These are phyloP conservation scores for Candida endomychidarum DNA, from an alignment of 805 yeast species.

Conservation along the genomic window DNA sequence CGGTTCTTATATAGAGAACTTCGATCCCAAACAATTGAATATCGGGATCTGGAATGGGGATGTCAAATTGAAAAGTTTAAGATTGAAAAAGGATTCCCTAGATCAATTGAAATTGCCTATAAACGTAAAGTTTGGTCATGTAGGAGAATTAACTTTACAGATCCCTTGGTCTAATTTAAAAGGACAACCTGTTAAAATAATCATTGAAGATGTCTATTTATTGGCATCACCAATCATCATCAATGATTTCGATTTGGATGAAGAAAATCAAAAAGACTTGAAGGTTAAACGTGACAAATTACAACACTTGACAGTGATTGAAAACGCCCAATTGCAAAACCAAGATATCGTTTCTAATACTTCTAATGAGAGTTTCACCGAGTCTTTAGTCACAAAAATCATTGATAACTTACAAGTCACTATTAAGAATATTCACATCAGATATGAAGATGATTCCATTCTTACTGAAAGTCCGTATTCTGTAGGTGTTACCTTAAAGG, in stretches of 20 bases:
- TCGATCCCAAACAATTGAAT: constrained; percentile 91
- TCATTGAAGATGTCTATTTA: constrained; percentile 82
- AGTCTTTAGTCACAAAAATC: constrained; percentile 81
- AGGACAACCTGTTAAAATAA: constrained; percentile 85
- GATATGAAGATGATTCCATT: constrained; percentile 80
- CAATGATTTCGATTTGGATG: constrained; percentile 53
- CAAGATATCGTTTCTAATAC: constrained; percentile 34
- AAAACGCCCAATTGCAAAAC: constrained; percentile 40
- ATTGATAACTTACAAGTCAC: constrained; percentile 91
- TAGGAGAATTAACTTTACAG: constrained; percentile 85
- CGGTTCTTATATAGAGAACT: constrained; percentile 85
- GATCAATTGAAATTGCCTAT: constrained; percentile 85
- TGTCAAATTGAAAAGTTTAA: constrained; percentile 76
- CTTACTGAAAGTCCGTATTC: constrained; percentile 78
- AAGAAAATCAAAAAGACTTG: constrained; percentile 58
- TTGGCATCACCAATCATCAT: constrained; percentile 70
- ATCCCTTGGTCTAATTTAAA: constrained; percentile 97
- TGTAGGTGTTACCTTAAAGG: constrained; percentile 78
- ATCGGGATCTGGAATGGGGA: constrained; percentile 99
- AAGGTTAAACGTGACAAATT: constrained; percentile 66
- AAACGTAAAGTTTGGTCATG: constrained; percentile 83
- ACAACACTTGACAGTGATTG: constrained; percentile 64
- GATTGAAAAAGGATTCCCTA: constrained; percentile 81
- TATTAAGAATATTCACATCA: constrained; percentile 83
- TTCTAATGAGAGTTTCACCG: constrained; percentile 80